Evolutionary conservation across 75 land plant genomes (phyloP), one percentile per base, ranked within the genome.

Genomic region (Larix kaempferi): DNA sequence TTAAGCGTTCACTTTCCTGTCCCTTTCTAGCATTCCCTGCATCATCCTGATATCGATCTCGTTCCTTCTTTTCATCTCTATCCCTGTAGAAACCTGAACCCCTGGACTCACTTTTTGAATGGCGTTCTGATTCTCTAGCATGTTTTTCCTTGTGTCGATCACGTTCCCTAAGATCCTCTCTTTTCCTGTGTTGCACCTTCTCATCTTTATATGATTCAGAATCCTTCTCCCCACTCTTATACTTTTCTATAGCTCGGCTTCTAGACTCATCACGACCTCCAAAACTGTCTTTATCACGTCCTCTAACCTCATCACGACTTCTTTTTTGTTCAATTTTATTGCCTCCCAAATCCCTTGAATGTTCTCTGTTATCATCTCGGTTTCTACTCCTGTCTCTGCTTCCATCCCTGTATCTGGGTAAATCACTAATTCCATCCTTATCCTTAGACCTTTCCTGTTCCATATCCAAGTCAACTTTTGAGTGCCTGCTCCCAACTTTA

Each of bases 361-460:
- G 10, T 66, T 82, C 92, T 57, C 25, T 88, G 63, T 26, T 88
- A 29, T 78, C 82, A 78, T 85, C 85, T 26, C 54, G 63, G 15
- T 35, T 16, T 37, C 77, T 11, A 37, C 56, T 80, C 74, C 76
- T 12, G 21, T 78, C 88, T 78, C 74, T 80, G 67, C 71, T 79
- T 59, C 77, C 77, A 16, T 13, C 59, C 73, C 65, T 79, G 49
- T 77, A 80, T 66, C 77, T 79, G 17, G 11, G 39, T 76, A 71
- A 58, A 76, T 75, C 79, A 41, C 21, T 41, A n/a, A 21, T 21
- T 69, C 23, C 72, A 58, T 79, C 76, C 65, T 21, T 44, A 11
- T 81, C 78, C 49, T 56, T 62, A 5, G 59, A 57, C 35, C 56
- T 62, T 77, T 37, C 59, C 22, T 75, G 83, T 69, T 80, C 82